Evolutionary conservation across 1,139 yeast species (phyloP), one percentile per base, ranked within the genome.

Genomic region (Meyerozyma sp.): DNA sequence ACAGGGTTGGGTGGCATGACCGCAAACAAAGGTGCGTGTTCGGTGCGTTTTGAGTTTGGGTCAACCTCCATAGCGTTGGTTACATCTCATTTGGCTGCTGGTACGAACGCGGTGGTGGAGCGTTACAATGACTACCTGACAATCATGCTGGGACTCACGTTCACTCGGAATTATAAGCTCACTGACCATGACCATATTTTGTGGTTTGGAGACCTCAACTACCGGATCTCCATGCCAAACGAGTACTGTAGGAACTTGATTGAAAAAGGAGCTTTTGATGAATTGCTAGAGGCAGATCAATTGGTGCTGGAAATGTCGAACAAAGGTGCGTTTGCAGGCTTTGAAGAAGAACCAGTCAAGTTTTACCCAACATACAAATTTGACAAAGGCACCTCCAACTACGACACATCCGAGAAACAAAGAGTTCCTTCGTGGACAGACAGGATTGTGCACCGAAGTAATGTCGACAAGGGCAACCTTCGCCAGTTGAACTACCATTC

Each of bases 381-480:
- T 63, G 96, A 93, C 59, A 89, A 88, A 46, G 95, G 95, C 3
- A 88, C 96, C 0, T 79, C 80, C 41, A 67, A 66, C 6, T 93
- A 90, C 61, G 98, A 93, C 61, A 79, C 95, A 0, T 84, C 95
- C 13, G 98, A 93, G 53, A 93, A 93, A 61, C 85, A 84, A 59
- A 76, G 98, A 52, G 84, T 86, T 23, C 98, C 98, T 1, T 90
- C 98, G 0, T 93, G 98, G 98, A 93, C 98, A 0, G 98, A 93
- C 66, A 70, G 99, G 59, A 81, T 89, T 38, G 73, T 90, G 43
- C 86, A 75, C 57, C 49, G 57, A 48, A 58, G 65, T 43, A 46
- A 49, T 4, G 55, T 50, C 16, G 58, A 56, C 8, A 72, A 77
- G 38, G 83, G 68, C n/a, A 61, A 63, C 5, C 56, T 84, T 25